phyloP scores from a whole-genome alignment of 2,329 filamentous ascomycete species.

The Blastomyces silverae region DNA sequence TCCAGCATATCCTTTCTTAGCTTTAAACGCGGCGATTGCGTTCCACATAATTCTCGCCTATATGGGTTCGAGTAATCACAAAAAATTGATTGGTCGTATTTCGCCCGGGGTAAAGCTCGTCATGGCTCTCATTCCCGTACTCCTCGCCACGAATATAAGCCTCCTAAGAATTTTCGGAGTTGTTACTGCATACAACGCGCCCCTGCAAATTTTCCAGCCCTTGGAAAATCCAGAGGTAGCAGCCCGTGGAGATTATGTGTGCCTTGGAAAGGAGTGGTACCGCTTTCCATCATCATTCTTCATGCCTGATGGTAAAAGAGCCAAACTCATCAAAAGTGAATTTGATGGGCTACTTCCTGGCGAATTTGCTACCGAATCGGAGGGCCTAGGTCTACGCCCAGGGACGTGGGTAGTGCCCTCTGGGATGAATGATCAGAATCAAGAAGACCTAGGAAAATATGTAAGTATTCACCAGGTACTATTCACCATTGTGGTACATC shows the following conservation, averaged over 20 bases:
- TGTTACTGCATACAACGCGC: constrained; percentile 75
- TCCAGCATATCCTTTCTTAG: constrained; percentile 83
- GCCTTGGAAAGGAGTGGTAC: constrained; percentile 97
- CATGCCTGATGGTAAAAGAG: constrained; percentile 71
- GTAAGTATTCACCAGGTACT: constrained; percentile 40
- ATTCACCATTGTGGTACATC: constrained; percentile 10
- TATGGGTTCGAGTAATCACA: constrained; percentile 63
- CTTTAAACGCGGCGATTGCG: constrained; percentile 78
- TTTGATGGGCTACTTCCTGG: constrained; percentile 85
- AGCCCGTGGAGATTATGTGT: constrained; percentile 62
- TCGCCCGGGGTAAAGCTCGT: constrained; percentile 67
- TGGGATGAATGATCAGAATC: constrained; percentile 88
- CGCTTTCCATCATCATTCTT: constrained; percentile 92
- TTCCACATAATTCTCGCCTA: constrained; percentile 72
- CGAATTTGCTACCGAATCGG: constrained; percentile 70
- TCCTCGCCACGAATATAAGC: constrained; percentile 60
- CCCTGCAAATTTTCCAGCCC: constrained; percentile 56
- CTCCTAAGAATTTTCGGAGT: constrained; percentile 68
- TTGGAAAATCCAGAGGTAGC: constrained; percentile 48
- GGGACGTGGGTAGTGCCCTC: constrained; percentile 76
- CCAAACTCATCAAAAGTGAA: constrained; percentile 85
- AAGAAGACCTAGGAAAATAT: constrained; percentile 83
- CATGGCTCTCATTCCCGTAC: constrained; percentile 53
- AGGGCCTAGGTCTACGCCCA: constrained; percentile 64
- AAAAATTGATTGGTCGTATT: constrained; percentile 61